These are phyloP conservation scores for Leishmania martiniquensis DNA, from an alignment of 208 protist genomes.

Conservation along the genomic window DNA sequence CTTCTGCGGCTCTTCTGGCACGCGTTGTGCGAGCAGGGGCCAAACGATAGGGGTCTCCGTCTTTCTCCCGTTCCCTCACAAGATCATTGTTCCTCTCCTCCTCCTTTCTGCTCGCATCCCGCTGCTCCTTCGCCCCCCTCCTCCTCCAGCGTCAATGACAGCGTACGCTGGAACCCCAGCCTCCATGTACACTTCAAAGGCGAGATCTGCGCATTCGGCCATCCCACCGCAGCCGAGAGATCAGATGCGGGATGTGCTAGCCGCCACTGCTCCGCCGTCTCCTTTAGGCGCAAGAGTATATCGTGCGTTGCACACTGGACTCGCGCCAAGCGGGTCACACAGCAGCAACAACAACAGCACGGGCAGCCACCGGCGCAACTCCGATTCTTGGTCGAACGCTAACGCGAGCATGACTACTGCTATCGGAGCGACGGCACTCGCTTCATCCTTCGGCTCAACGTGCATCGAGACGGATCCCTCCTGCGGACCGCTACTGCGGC, in stretches of 20 bases:
- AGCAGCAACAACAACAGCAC: neutral
- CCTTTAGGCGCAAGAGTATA: too few relatives aligned
- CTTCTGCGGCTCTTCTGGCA: too few relatives aligned
- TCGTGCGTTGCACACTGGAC: neutral
- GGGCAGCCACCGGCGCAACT: neutral
- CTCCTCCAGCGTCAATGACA: neutral
- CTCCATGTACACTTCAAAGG: neutral
- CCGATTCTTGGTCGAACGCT: neutral
- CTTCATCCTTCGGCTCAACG: conserved; percentile 1
- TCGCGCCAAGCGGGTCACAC: neutral
- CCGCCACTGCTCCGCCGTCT: too few relatives aligned
- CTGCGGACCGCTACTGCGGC: neutral
- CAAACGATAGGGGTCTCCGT: too few relatives aligned
- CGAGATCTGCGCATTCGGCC: neutral
- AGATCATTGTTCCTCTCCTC: too few relatives aligned
- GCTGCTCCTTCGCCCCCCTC: neutral
- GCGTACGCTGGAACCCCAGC: neutral
- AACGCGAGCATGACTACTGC: neutral
- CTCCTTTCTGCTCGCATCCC: too few relatives aligned
- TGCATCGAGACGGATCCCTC: conserved; percentile 1
- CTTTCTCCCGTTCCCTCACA: neutral
- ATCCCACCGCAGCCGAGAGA: neutral
- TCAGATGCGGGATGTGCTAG: neutral
- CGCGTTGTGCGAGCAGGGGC: too few relatives aligned
- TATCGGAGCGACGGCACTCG: neutral